Evolutionary conservation across 805 yeast species (phyloP).

Genomic region (Nakazawaea sp.): DNA sequence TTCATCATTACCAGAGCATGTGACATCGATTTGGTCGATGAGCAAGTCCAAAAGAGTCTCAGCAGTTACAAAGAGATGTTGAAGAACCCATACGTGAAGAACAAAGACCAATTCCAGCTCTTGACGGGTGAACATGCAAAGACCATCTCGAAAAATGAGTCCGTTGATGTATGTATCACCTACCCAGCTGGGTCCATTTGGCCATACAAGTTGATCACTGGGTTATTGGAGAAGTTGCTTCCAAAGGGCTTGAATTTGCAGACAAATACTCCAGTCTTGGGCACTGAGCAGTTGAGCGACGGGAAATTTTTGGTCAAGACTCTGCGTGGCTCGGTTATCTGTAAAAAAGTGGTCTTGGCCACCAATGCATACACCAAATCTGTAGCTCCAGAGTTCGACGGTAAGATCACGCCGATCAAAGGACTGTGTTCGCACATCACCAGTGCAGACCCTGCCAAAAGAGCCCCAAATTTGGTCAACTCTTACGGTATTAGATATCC

Average conservation of each 20-base stretch:
- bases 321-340: constrained; percentile 21
- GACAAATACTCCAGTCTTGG: constrained; percentile 31
- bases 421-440: constrained; percentile 22
- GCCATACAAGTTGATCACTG: constrained; percentile 34
- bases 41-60: constrained; percentile 13
- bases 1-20: constrained; percentile 23
- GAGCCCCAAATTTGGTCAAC: constrained; percentile 24
- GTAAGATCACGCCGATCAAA: constrained; percentile 23
- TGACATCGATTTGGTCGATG: constrained; percentile 18
- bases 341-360: constrained; percentile 26
- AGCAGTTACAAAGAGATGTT: constrained; percentile 16
- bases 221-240: constrained; percentile 24
- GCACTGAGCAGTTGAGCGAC: constrained; percentile 17
- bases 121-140: constrained; percentile 24
- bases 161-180: constrained; percentile 24
- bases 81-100: constrained; percentile 22
- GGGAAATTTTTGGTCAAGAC: constrained; percentile 28
- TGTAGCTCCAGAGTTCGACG: constrained; percentile 16
- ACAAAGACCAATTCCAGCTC: constrained; percentile 25
- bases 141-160: constrained; percentile 21
- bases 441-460: constrained; percentile 16
- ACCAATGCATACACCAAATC: constrained; percentile 24
- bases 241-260: constrained; percentile 31
- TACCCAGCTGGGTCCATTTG: constrained; percentile 37
- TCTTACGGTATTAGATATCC: constrained; percentile 22